Conservation (phyloP, 257 asterid species). For the Hygrophila difformis region DNA sequence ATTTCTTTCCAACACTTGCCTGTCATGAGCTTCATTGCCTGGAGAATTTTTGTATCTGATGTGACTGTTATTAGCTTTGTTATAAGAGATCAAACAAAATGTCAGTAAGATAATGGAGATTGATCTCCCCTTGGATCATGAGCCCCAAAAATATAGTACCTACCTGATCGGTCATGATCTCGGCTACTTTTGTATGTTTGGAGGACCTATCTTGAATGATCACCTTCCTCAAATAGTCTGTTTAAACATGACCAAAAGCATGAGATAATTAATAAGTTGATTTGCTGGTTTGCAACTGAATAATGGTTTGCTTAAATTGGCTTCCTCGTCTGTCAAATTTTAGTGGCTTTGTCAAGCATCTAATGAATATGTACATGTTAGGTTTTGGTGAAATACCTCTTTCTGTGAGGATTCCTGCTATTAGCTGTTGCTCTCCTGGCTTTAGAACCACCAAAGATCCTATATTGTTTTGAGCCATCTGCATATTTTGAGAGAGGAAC, state of each 20-base stretch:
- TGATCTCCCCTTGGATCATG: neutral
- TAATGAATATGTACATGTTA: neutral
- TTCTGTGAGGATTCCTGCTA: constrained; percentile 80
- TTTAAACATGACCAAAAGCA: constrained; percentile 3
- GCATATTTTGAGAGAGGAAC: constrained; percentile 9
- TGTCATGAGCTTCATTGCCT: constrained; percentile 77
- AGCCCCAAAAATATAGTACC: constrained; percentile 1
- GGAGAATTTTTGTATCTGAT: constrained; percentile 68
- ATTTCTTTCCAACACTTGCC: constrained; percentile 28
- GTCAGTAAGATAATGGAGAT: constrained; percentile 8
- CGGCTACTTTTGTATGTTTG: constrained; percentile 66
- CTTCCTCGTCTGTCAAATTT: neutral
- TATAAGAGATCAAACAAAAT: neutral
- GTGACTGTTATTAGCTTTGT: constrained; percentile 46
- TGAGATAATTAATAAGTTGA: neutral
- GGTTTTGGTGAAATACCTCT: constrained; percentile 38
- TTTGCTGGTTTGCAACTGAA: neutral
- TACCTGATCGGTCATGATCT: constrained; percentile 77
- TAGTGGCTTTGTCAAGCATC: neutral
- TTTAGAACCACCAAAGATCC: constrained; percentile 78
- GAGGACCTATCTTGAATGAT: constrained; percentile 56
- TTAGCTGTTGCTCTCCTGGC: constrained; percentile 50
- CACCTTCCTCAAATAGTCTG: constrained; percentile 70
- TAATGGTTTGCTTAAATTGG: neutral
- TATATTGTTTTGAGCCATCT: constrained; percentile 73